phyloP scores from a whole-genome alignment of 176 grass and related monocot species.

The Zea luxurians region DNA sequence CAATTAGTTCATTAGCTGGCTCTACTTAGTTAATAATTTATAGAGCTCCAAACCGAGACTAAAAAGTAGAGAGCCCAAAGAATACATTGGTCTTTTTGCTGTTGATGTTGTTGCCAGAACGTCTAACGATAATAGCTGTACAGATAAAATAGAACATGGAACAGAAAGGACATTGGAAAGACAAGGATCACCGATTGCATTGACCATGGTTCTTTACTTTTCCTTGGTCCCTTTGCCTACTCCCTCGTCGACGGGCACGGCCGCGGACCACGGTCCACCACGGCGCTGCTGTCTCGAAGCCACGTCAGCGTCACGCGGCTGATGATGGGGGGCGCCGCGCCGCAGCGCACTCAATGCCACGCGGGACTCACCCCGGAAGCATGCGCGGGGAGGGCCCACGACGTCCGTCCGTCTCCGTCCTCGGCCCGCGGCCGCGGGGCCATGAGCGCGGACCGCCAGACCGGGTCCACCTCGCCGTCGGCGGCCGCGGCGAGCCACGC shows the following conservation, averaged over 20 bases:
- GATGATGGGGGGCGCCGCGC: no score
- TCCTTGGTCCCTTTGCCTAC: background rate
- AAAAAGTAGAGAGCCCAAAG: no score
- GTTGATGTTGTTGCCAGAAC: no score
- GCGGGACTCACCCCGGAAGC: background rate
- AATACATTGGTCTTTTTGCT: no score
- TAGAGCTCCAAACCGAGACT: no score
- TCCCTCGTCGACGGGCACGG: no score
- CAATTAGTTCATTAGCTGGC: no score
- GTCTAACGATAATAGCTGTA: background rate
- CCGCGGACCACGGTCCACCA: background rate
- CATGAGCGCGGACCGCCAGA: constrained; percentile 63
- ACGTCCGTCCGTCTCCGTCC: background rate
- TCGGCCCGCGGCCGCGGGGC: no score
- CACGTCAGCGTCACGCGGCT: constrained; percentile 34
- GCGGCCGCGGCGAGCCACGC: constrained; percentile 45
- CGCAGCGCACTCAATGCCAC: no score
- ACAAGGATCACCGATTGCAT: background rate
- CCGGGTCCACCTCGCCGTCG: constrained; percentile 54
- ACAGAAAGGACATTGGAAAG: background rate
- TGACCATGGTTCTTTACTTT: background rate
- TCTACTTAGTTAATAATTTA: no score
- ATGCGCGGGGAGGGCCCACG: background rate
- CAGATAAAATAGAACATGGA: background rate
- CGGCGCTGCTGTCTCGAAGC: background rate